Evolutionary conservation across 1,284 basidiomycete species (phyloP).

Genomic region (Tilletia indica): DNA sequence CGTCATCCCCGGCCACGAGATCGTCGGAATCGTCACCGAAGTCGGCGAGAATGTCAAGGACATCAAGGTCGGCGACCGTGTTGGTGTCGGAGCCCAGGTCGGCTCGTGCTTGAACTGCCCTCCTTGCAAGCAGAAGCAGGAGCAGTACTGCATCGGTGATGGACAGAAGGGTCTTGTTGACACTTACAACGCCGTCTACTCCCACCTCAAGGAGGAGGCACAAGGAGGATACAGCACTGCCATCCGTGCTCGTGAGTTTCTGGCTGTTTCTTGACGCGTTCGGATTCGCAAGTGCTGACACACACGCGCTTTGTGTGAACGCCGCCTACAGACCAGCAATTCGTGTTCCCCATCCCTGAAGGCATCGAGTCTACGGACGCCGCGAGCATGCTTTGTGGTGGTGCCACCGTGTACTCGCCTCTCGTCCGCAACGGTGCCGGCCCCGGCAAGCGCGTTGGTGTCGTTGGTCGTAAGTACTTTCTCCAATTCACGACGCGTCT

Average conservation of each 20-base stretch:
- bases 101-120: constrained; percentile 63
- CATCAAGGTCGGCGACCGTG: constrained; percentile 67
- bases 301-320: background rate
- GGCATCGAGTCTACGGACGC: constrained; percentile 63
- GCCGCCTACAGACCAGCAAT: constrained; percentile 60
- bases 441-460: constrained; percentile 67
- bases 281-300: background rate
- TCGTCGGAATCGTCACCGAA: constrained; percentile 62
- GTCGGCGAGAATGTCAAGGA: constrained; percentile 60
- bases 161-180: constrained; percentile 52
- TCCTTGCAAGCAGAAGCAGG: constrained; percentile 60
- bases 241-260: constrained; percentile 61
- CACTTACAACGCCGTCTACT: constrained; percentile 61
- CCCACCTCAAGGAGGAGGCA: constrained; percentile 60
- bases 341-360: constrained; percentile 71
- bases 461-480: constrained; percentile 60
- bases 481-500: background rate
- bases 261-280: too few relatives aligned
- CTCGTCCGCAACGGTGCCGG: constrained; percentile 66
- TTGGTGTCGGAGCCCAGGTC: constrained; percentile 68
- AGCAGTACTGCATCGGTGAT: constrained; percentile 47
- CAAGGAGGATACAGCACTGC: constrained; percentile 69
- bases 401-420: constrained; percentile 69
- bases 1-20: constrained; percentile 64
- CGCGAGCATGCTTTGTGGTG: constrained; percentile 64